These are phyloP conservation scores for Phialophora tarda DNA, from an alignment of 2,329 filamentous ascomycete species.

Conservation along the genomic window DNA sequence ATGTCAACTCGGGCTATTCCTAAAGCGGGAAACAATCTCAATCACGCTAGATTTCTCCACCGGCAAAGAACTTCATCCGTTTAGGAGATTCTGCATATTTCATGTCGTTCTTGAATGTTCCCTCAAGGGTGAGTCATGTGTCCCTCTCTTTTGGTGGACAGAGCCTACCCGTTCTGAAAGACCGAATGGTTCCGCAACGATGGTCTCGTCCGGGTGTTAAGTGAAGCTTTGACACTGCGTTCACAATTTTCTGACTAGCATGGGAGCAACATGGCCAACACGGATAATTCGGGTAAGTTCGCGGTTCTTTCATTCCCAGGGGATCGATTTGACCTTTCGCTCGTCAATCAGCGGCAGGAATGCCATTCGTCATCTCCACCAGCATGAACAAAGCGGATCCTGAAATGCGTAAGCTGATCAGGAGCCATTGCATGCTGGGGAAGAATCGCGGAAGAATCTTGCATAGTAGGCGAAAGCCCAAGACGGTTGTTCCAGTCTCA, in stretches of 20 bases:
- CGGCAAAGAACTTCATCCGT: neutral
- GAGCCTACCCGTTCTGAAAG: too few relatives aligned
- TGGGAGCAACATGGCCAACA: neutral
- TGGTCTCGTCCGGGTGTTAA: too few relatives aligned
- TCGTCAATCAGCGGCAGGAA: neutral
- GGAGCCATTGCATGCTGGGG: slow-evolving; percentile 53
- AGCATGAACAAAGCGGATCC: slow-evolving; percentile 40
- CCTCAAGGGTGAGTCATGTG: too few relatives aligned
- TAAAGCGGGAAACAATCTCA: slow-evolving; percentile 17
- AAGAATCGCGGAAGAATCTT: slow-evolving; percentile 47
- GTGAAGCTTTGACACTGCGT: too few relatives aligned
- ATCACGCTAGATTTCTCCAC: neutral
- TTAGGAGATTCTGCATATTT: neutral
- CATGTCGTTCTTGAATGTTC: neutral
- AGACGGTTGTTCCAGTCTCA: neutral
- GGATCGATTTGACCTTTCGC: neutral
- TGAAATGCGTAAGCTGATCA: slow-evolving; percentile 47
- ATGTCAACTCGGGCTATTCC: slow-evolving; percentile 1
- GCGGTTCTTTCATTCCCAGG: neutral
- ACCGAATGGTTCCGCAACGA: too few relatives aligned
- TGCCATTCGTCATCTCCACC: neutral
- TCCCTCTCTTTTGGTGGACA: too few relatives aligned
- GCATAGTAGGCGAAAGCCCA: slow-evolving; percentile 4
- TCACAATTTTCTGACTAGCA: neutral
- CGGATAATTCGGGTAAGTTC: neutral